Percentiles rank a stretch among this genome's conserved stretches.
These are phyloP conservation scores for Aspergillus leporis DNA, from an alignment of 495 filamentous ascomycete genomes.

Conservation along the genomic window DNA sequence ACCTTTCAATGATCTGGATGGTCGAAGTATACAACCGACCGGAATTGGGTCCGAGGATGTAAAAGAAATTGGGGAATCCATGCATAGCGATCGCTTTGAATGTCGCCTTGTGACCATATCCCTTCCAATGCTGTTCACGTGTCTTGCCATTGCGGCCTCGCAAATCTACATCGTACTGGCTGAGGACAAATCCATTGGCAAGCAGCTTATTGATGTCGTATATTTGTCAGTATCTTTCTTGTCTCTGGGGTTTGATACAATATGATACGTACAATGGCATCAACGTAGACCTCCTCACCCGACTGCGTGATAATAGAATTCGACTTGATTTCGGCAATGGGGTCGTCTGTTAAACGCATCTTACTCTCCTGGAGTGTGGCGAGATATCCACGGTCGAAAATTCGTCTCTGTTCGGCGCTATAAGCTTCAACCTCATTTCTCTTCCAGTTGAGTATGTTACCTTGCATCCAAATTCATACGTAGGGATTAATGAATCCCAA, in stretches of 20 bases:
- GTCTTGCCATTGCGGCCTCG: conserved; percentile 12
- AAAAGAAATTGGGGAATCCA: conserved; percentile 33
- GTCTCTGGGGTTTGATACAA: background rate
- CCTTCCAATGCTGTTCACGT: conserved; percentile 14
- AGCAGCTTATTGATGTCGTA: conserved; percentile 7
- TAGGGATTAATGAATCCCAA: conserved; percentile 16
- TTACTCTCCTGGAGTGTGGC: conserved; percentile 18
- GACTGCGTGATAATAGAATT: conserved; percentile 8
- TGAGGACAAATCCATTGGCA: conserved; percentile 17
- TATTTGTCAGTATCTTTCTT: background rate
- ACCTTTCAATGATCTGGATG: conserved; percentile 52
- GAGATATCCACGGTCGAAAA: conserved; percentile 26
- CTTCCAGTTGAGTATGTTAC: background rate
- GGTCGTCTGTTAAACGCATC: conserved; percentile 15
- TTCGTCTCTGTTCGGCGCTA: conserved; percentile 10
- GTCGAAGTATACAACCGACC: conserved; percentile 23
- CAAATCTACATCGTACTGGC: conserved; percentile 10
- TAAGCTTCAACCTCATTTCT: background rate
- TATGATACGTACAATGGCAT: conserved; percentile 15
- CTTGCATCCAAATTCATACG: conserved; percentile 20
- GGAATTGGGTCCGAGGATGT: conserved; percentile 28
- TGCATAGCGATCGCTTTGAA: conserved; percentile 27
- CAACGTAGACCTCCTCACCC: conserved; percentile 9
- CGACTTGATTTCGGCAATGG: conserved; percentile 8
- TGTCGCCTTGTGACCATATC: conserved; percentile 18